A percentile compares a stretch with the other conserved stretches of the same genome.
Evolutionary conservation across 2,329 filamentous ascomycete genomes (phyloP).

Genomic region (Drechslerella coelobrocha): DNA sequence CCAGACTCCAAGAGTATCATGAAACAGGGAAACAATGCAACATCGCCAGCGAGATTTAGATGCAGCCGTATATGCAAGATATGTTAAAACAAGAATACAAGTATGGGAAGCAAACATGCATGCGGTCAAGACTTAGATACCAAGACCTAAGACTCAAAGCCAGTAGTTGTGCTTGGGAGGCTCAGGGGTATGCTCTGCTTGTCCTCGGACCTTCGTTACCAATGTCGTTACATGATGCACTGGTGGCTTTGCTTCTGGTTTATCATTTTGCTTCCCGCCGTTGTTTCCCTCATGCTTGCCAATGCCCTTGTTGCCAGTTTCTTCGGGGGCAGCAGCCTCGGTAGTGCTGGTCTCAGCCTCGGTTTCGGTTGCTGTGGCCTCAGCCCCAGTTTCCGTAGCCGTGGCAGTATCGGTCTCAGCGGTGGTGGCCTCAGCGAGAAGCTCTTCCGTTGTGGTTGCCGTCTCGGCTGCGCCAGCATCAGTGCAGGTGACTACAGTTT

Average conservation of each 20-base stretch:
- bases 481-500: conserved; percentile 28
- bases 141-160: background rate
- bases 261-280: background rate
- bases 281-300: background rate
- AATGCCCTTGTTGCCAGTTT: background rate
- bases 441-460: background rate
- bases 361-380: conserved; percentile 8
- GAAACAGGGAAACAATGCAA: background rate
- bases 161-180: background rate
- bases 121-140: background rate
- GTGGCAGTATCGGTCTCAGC: background rate
- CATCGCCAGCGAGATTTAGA: background rate
- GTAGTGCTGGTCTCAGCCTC: conserved; percentile 1
- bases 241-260: conserved; percentile 4
- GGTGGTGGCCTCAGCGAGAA: background rate
- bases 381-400: background rate
- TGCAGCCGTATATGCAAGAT: background rate
- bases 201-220: conserved; percentile 21
- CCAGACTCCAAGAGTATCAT: background rate
- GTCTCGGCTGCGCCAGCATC: conserved; percentile 4
- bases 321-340: background rate
- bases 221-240: conserved; percentile 25
- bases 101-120: background rate
- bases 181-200: conserved; percentile 17
- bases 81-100: background rate